Evolutionary conservation across 2,329 filamentous ascomycete genomes (phyloP).

Genomic region (Fusarium coffeatum): DNA sequence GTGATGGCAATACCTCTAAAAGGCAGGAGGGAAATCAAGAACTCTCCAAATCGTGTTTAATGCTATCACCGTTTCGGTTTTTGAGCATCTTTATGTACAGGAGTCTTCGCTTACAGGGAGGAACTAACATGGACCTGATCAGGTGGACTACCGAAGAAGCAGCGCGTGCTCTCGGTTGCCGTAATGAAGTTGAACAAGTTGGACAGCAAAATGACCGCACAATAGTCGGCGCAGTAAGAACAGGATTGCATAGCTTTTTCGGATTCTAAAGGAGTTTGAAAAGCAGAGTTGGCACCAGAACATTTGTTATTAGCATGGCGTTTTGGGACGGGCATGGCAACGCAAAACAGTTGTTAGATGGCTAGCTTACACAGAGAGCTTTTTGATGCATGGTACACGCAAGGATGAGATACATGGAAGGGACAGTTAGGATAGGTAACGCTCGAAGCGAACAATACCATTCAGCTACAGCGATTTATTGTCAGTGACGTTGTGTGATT

Average conservation of each 20-base stretch:
- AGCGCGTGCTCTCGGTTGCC: neutral
- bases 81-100: conserved; percentile 32
- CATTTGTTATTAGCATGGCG: conserved; percentile 37
- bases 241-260: neutral
- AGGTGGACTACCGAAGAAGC: neutral
- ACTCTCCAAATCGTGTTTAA: neutral
- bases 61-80: conserved; percentile 6
- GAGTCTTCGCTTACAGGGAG: conserved; percentile 24
- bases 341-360: conserved; percentile 12
- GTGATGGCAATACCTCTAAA: neutral
- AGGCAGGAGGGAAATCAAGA: neutral
- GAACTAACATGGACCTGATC: neutral
- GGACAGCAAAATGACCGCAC: conserved; percentile 1
- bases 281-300: conserved; percentile 22
- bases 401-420: conserved; percentile 6
- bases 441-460: neutral
- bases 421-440: neutral
- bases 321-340: conserved; percentile 31
- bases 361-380: conserved; percentile 9
- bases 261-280: neutral
- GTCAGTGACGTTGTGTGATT: neutral
- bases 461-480: neutral
- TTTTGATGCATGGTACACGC: conserved; percentile 13
- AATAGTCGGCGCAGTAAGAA: neutral
- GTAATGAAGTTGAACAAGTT: conserved; percentile 24